Evolutionary conservation across 2,329 filamentous ascomycete species (phyloP).

Genomic region (Cladophialophora exuberans): DNA sequence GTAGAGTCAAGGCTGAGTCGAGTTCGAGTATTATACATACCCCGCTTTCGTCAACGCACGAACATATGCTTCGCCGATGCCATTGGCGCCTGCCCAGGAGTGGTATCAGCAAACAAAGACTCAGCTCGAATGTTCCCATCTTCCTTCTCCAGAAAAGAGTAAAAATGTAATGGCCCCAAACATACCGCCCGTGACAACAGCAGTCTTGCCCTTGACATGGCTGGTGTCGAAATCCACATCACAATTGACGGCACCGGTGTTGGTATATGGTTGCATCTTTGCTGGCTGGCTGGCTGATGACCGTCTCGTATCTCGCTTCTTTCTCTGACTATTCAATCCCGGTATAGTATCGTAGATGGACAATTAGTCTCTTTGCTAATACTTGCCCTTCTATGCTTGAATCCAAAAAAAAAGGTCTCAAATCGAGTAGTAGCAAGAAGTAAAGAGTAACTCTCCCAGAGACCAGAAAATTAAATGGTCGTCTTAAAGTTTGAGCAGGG

Average conservation of each 20-base stretch:
- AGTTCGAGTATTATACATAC: slow-evolving; percentile 5
- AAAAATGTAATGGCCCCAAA: neutral
- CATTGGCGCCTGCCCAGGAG: slow-evolving; percentile 35
- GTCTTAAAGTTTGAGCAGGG: no score
- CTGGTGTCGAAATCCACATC: slow-evolving; percentile 24
- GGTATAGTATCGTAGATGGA: no score
- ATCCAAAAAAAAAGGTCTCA: no score
- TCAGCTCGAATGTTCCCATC: no score
- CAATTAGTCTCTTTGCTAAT: no score
- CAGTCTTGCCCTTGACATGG: slow-evolving; percentile 39
- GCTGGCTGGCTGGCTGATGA: neutral
- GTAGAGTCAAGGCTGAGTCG: neutral
- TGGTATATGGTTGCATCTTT: slow-evolving; percentile 24
- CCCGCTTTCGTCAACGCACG: slow-evolving; percentile 35
- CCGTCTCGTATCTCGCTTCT: no score
- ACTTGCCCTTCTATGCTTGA: no score
- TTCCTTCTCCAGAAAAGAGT: no score
- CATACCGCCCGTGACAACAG: slow-evolving; percentile 39
- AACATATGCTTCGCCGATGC: slow-evolving; percentile 39
- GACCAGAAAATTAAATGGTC: no score
- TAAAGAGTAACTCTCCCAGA: no score
- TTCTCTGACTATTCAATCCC: no score
- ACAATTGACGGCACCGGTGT: slow-evolving; percentile 25
- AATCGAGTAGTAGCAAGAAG: no score
- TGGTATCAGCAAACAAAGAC: neutral